Base-by-base conservation (phyloP, 2,329 filamentous ascomycete genomes). In the Botrytis pseudocinerea region DNA sequence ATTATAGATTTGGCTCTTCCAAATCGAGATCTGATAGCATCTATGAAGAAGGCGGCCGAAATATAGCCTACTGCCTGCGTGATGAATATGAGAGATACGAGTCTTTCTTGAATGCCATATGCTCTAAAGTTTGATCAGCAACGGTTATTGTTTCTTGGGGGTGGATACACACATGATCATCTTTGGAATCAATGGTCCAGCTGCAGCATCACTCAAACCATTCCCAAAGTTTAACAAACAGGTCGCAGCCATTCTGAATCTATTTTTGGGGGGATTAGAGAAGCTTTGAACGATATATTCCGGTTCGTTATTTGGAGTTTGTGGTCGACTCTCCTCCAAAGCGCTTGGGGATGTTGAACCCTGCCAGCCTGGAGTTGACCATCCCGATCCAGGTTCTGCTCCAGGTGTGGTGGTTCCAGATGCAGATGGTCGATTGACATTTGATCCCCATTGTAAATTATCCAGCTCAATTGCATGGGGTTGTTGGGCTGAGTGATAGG, bases 41-140 rank as follows among this genome's bases (percentile, higher is more conserved):
- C 91, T n/a, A 91, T 78, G 75, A 91, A 85, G 54, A 91, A 87
- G 1, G 93, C 93, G 1, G 92, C 91, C 20, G 87, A 81, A 78
- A 97, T 90, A 83, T 94, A 97, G 25, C 93, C 93, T 7, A 91
- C 76, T 0, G 93, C 93, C 77, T 93, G 93, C 62, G 91, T 88
- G 44, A 96, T 87, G 83, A 96, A 97, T 78, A 97, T 93, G 54
- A 95, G 84, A 2, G 93, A 95, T 4, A 96, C 92, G 14, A 93
- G 82, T 20, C 70, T 63, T 60, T 72, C 70, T 40, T 72, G 62
- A 25, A 72, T 66, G 12, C 9, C 51, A 60, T 72, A 72, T n/a
- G 51, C 35, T 28, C 70, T 72, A 22, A 20, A 12, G 1, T n/a
- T 28, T 25, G 16, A 38, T 66, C 22, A 68, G 28, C 14, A 38